Evolutionary conservation across 2,329 filamentous ascomycete genomes (phyloP).

Genomic region (Venturia aucupariae): DNA sequence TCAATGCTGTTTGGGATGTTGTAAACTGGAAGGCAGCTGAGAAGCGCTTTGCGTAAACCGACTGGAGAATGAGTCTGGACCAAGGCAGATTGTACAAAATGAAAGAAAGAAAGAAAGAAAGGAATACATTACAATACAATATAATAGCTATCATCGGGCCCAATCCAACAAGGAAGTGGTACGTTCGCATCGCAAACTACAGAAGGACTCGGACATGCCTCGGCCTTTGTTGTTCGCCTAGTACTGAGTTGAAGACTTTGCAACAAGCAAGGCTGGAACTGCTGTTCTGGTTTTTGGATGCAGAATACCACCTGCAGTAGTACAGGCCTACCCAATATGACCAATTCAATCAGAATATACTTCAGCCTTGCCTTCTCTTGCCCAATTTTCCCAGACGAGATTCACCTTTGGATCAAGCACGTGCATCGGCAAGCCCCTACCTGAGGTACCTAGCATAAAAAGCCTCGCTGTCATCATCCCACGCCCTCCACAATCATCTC

Average conservation of each 20-base stretch:
- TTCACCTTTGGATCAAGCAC: background rate
- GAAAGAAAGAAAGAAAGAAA: background rate
- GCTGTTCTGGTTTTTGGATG: too few relatives aligned
- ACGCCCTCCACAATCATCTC: background rate
- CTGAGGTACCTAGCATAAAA: background rate
- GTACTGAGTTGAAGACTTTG: too few relatives aligned
- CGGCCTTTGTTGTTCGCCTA: background rate
- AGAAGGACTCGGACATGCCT: background rate
- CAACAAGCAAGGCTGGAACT: too few relatives aligned
- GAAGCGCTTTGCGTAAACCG: conserved; percentile 50
- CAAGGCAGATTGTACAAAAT: background rate
- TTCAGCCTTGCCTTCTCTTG: background rate
- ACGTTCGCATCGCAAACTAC: background rate
- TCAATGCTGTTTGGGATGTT: conserved; percentile 86
- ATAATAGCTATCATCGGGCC: too few relatives aligned
- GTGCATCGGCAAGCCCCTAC: background rate
- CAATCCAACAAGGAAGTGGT: too few relatives aligned
- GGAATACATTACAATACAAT: too few relatives aligned
- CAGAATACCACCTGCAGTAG: too few relatives aligned
- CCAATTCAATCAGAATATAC: background rate
- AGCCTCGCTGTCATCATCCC: conserved; percentile 7
- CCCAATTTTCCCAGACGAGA: background rate
- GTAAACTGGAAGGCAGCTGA: conserved; percentile 91
- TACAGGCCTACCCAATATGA: too few relatives aligned
- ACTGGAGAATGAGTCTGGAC: background rate